phyloP scores from a whole-genome alignment of 129 eudicot genomes.

The Centaurea solstitialis region DNA sequence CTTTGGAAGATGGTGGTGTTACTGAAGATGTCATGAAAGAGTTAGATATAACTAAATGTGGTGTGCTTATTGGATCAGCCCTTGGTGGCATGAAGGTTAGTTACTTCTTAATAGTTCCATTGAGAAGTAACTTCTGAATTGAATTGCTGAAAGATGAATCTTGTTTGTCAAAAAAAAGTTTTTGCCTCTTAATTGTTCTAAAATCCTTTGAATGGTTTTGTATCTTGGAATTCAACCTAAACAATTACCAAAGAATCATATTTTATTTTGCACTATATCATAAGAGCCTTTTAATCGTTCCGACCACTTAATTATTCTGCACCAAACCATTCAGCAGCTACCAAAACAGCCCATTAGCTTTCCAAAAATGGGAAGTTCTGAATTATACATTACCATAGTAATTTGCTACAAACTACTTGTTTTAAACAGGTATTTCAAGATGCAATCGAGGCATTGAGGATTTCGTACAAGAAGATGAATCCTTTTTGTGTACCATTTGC shows the following conservation, averaged over 20 bases:
- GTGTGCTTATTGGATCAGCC: slow-evolving; percentile 48
- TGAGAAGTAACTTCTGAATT: no score
- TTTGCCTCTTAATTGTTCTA: no score
- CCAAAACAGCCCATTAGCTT: not conserved
- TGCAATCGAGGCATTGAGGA: slow-evolving; percentile 83
- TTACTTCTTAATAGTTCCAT: not conserved
- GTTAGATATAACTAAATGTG: slow-evolving; percentile 41
- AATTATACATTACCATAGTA: not conserved
- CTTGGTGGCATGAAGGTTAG: slow-evolving; percentile 45
- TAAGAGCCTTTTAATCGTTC: no score
- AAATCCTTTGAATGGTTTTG: no score
- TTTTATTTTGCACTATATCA: no score
- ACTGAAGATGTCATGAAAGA: slow-evolving; percentile 38
- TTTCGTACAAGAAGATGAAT: slow-evolving; percentile 93
- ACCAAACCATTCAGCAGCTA: not conserved
- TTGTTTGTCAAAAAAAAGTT: no score
- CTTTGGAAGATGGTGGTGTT: slow-evolving; percentile 49
- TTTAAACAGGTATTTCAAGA: slow-evolving; percentile 67
- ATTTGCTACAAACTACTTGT: not conserved
- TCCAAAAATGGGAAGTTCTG: not conserved
- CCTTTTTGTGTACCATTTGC: slow-evolving; percentile 98
- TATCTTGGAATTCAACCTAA: no score
- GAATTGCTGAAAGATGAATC: no score
- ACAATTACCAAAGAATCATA: no score
- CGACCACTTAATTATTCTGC: no score